Evolutionary conservation across 352 stramenopile species (phyloP), one percentile per base, ranked within the genome.

Genomic region (Pythium phragmiticola): DNA sequence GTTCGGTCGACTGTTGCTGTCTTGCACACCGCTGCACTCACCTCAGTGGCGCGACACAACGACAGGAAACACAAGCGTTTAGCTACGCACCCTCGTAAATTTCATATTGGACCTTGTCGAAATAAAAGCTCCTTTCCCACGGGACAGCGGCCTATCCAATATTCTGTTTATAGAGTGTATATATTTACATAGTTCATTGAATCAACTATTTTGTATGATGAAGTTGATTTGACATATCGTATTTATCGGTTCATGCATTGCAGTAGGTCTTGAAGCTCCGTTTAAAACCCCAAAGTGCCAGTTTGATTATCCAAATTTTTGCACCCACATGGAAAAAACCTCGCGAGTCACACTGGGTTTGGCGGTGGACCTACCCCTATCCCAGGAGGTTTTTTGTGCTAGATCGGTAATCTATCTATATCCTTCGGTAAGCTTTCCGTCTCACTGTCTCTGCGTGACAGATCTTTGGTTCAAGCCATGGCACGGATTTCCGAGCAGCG

Each of bases 301-400:
- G 63, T 69, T 69, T 69, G 56, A 69, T 57, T 49, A 57, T 65
- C 56, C 63, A 65, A 69, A 65, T 57, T 69, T 66, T 60, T 59
- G 55, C 49, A 67, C 65, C 65, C 50, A 65, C 26, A 30, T 13
- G 54, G 21, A 28, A 57, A 72, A 67, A 72, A 72, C 65, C 65
- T 72, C 59, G 57, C 41, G 30, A 62, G 53, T 63, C 54, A 67
- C 42, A 33, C 12, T 39, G 14, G n/a, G 21, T 51, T 26, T 33
- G 26, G 6, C 33, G 8, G 13, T 21, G 33, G 23, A 42, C 65
- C 65, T 65, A 72, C 14, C 65, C 65, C 65, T 66, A 56, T 37
- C 14, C 43, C 37, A 60, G n/a, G 16, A 64, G 65, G 65, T 66
- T 72, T 72, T 72, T 64, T 45, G 7, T 14, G 2, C 28, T 56